Evolutionary conservation across 257 asterid genomes (phyloP), one percentile per base, ranked within the genome.

Genomic region (Ocimum tenuiflorum): DNA sequence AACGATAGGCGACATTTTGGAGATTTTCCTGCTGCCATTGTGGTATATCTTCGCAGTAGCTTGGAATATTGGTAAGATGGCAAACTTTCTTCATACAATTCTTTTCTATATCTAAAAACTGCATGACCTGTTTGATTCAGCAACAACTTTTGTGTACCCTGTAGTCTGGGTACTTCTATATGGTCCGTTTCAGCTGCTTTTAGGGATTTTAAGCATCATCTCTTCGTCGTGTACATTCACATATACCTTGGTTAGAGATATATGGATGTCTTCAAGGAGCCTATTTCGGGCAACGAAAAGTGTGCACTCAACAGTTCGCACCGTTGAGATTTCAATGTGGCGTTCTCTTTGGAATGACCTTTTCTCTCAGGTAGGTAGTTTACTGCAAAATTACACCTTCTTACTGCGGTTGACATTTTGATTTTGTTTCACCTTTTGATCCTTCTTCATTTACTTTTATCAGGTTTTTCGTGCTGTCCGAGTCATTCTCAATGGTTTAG

Each of bases 281-380:
- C 63, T 85, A 59, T 78, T 82, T 67, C 79, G 67, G 65, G 76
- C 83, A 39, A 72, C 86, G 27, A 80, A 75, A 66, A 69, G 69
- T 15, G 84, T 79, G 7, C 81, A 79, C 74, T 68, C 95, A n/a
- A 80, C 95, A 3, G 88, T 84, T 63, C 71, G 81, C 72, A 72
- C 88, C 6, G 71, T 75, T 3, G 86, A 82, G 77, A 83, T 78
- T 24, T 89, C 96, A 8, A 63, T 83, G 76, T 86, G 92, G 95
- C 96, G 95, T 39, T 80, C 95, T 41, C 86, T 89, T 33, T 89
- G 96, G 96, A 77, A 85, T 60, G 96, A 89, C 71, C 90, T 89
- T 63, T 89, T 89, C 81, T 89, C 95, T 59, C 95, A 85, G 85
- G 96, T 88, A 84, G 86, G 92, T 88, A 84, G 48, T 33, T 48